Conservation (phyloP, 768 basidiomycete genomes). For the Macrolepiota albuminosa region DNA sequence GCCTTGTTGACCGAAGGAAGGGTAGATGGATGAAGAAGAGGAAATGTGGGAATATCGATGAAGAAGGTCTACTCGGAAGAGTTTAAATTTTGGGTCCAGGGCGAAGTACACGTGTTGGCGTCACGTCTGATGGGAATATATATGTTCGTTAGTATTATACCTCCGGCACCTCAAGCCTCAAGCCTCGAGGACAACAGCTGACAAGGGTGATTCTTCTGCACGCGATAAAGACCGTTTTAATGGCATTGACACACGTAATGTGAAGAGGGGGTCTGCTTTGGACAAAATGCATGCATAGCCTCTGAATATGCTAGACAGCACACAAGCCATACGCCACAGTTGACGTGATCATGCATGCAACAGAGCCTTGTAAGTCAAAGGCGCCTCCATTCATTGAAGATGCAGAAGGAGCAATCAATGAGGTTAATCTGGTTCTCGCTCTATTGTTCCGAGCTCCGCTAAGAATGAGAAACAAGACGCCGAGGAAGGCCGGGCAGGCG, state of each 20-base stretch:
- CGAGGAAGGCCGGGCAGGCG: neutral
- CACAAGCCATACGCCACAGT: neutral
- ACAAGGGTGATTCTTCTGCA: neutral
- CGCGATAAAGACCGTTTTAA: neutral
- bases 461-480: neutral
- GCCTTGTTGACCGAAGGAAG: constrained; percentile 24
- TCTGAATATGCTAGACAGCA: neutral
- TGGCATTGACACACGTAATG: constrained; percentile 2
- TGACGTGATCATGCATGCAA: neutral
- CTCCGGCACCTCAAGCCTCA: neutral
- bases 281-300: neutral
- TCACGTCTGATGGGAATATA: constrained; percentile 17
- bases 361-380: neutral
- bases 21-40: constrained; percentile 16
- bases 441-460: neutral
- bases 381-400: neutral
- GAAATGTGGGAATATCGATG: constrained; percentile 32
- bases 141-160: constrained; percentile 2
- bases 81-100: constrained; percentile 27
- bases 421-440: neutral
- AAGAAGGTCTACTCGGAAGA: constrained; percentile 19
- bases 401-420: neutral
- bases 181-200: constrained; percentile 16
- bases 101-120: constrained; percentile 26
- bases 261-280: neutral